These are phyloP conservation scores for Hyphopichia wangnamkhiaoensis DNA, from an alignment of 1,139 yeast species.

Conservation along the genomic window DNA sequence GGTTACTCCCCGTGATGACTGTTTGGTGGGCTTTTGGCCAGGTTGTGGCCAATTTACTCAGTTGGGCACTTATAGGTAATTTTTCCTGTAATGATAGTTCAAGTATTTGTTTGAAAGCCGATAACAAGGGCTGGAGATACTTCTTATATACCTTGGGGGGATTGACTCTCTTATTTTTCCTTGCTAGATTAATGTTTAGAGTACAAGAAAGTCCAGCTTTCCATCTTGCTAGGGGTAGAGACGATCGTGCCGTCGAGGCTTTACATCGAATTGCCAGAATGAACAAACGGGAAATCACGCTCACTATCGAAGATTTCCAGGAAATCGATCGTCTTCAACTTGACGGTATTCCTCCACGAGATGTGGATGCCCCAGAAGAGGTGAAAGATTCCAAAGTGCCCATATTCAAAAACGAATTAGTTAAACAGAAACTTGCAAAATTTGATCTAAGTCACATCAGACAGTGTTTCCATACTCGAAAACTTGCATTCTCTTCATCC, in stretches of 20 bases:
- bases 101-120: constrained; percentile 27
- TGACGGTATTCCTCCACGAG: not conserved
- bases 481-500: constrained; percentile 32
- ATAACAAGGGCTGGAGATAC: constrained; percentile 48
- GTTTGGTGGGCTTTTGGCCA: constrained; percentile 49
- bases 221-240: constrained; percentile 40
- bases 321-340: constrained; percentile 20
- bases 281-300: constrained; percentile 23
- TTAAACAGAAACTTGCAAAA: constrained; percentile 25
- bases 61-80: constrained; percentile 44
- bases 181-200: constrained; percentile 34
- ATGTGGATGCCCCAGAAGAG: constrained; percentile 12
- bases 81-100: constrained; percentile 32
- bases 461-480: constrained; percentile 36
- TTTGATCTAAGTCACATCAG: constrained; percentile 35
- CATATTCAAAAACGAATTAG: constrained; percentile 18
- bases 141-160: constrained; percentile 44
- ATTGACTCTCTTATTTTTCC: constrained; percentile 37
- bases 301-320: constrained; percentile 34
- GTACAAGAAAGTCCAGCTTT: constrained; percentile 44
- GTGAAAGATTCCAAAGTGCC: constrained; percentile 8
- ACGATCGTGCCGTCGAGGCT: constrained; percentile 35
- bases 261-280: constrained; percentile 38
- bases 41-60: constrained; percentile 36
- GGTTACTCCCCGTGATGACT: constrained; percentile 46